These are phyloP conservation scores for Nakaseomyces nivariensis DNA, from an alignment of 1,139 yeast genomes.

Conservation along the genomic window DNA sequence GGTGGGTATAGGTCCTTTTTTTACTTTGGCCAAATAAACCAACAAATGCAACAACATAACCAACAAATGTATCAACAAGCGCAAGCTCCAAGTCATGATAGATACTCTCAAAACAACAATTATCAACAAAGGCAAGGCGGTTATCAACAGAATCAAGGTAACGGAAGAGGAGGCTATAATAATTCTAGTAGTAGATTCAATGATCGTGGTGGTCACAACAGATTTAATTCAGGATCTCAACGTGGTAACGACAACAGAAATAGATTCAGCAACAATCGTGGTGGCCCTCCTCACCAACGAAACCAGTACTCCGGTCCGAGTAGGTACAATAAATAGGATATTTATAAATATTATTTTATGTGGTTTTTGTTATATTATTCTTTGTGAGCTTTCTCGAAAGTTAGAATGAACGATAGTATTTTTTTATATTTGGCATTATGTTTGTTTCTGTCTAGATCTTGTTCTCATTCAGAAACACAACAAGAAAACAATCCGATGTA, in stretches of 20 bases:
- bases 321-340: conserved; percentile 1
- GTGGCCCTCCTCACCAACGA: background rate
- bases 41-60: conserved; percentile 6
- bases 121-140: conserved; percentile 3
- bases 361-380: background rate
- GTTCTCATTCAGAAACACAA: background rate
- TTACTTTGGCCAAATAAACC: conserved; percentile 15
- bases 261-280: background rate
- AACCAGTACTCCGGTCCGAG: conserved; percentile 2
- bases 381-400: too few species aligned
- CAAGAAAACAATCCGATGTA: conserved; percentile 12
- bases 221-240: conserved; percentile 7
- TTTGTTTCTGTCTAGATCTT: too few species aligned
- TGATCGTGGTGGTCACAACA: conserved; percentile 13
- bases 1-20: conserved; percentile 36
- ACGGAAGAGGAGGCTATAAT: conserved; percentile 6
- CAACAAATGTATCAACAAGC: background rate
- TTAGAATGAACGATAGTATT: too few species aligned
- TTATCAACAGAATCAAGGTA: background rate
- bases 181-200: conserved; percentile 10
- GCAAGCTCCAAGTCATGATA: background rate
- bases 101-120: conserved; percentile 17
- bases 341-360: background rate
- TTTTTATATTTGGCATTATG: too few species aligned
- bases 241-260: conserved; percentile 2